These are phyloP conservation scores for Aspergillus ustus DNA, from an alignment of 2,329 filamentous ascomycete genomes.

Conservation along the genomic window DNA sequence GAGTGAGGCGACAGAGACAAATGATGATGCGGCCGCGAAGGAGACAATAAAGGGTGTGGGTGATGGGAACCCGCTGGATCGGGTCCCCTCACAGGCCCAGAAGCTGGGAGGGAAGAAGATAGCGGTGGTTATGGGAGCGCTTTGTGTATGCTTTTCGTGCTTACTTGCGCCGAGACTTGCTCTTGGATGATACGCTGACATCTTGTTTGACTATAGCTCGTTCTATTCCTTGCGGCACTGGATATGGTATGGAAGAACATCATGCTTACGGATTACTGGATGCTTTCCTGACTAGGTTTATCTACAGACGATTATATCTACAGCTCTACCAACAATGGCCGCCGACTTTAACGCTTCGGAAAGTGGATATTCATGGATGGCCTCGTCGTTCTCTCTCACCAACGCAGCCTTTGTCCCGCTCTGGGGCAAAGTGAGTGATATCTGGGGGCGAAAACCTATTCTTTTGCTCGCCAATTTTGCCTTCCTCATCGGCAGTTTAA, in stretches of 20 bases:
- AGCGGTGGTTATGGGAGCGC: slow-evolving; percentile 46
- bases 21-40: slow-evolving; percentile 17
- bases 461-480: slow-evolving; percentile 63
- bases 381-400: slow-evolving; percentile 51
- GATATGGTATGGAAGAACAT: slow-evolving; percentile 53
- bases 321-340: slow-evolving; percentile 51
- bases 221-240: slow-evolving; percentile 63
- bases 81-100: slow-evolving; percentile 42
- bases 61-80: slow-evolving; percentile 30
- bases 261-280: neutral
- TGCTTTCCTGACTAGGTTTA: slow-evolving; percentile 13
- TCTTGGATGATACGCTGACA: neutral
- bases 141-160: slow-evolving; percentile 39
- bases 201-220: slow-evolving; percentile 45
- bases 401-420: slow-evolving; percentile 57
- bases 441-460: slow-evolving; percentile 68
- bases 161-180: neutral
- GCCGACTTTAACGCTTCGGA: slow-evolving; percentile 47
- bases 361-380: slow-evolving; percentile 55
- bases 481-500: slow-evolving; percentile 66
- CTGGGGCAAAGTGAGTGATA: slow-evolving; percentile 69
- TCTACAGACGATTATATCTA: slow-evolving; percentile 49
- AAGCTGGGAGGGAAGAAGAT: slow-evolving; percentile 48
- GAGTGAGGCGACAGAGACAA: neutral
- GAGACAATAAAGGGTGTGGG: slow-evolving; percentile 25